Percentiles rank a stretch among this genome's conserved stretches.
Evolutionary conservation across 2,329 filamentous ascomycete genomes (phyloP).

Genomic region (Claviceps paspali): DNA sequence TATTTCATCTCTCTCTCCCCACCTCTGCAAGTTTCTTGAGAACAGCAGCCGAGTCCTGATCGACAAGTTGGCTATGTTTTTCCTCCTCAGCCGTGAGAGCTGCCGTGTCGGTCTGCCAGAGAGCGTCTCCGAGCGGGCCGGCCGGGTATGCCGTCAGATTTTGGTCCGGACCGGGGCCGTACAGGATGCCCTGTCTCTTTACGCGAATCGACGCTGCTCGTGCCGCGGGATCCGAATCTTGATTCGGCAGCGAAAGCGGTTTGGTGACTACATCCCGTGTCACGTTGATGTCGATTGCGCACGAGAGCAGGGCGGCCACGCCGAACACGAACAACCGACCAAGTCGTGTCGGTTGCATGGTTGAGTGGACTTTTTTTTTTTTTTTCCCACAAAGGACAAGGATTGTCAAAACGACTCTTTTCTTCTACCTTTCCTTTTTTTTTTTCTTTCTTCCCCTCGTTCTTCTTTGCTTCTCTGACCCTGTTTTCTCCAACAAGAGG

Average conservation of each 20-base stretch:
- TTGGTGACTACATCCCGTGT: neutral
- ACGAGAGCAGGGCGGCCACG: no score
- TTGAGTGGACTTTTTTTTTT: no score
- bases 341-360: no score
- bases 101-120: slow-evolving; percentile 1
- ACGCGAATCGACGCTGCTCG: neutral
- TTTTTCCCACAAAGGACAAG: no score
- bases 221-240: neutral
- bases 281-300: no score
- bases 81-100: neutral
- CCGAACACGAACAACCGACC: no score
- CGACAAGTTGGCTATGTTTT: neutral
- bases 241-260: neutral
- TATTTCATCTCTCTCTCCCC: no score
- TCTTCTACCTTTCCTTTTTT: no score
- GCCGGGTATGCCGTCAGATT: slow-evolving; percentile 1
- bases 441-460: no score
- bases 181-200: slow-evolving; percentile 1
- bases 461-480: no score
- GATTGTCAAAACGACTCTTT: no score
- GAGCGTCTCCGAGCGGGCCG: neutral
- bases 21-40: neutral
- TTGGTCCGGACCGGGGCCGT: slow-evolving; percentile 2
- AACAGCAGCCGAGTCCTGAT: neutral
- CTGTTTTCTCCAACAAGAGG: no score